Evolutionary conservation across 2,329 filamentous ascomycete genomes (phyloP).

Genomic region (Balansia obtecta): DNA sequence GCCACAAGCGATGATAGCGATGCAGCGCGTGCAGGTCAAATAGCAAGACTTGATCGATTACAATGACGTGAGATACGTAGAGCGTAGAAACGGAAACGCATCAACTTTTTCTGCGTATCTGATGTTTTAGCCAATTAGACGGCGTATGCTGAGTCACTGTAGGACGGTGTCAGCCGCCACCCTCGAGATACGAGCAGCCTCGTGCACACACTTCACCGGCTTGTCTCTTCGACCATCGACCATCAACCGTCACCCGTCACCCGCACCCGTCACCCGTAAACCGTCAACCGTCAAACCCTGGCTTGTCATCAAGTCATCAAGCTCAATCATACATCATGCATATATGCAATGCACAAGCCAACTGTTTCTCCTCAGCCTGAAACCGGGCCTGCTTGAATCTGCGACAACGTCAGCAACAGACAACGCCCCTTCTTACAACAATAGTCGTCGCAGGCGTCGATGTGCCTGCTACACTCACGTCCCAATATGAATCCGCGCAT

Average conservation of each 20-base stretch:
- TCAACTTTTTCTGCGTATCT: not conserved
- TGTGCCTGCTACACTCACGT: not conserved
- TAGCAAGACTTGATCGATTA: not conserved
- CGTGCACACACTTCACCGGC: not conserved
- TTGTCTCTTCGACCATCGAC: not conserved
- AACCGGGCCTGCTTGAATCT: constrained; percentile 1
- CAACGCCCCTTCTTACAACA: not conserved
- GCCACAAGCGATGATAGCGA: no score
- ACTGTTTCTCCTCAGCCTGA: not conserved
- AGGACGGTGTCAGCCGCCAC: not conserved
- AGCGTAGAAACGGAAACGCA: not conserved
- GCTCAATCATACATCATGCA: not conserved
- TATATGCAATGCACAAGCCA: not conserved
- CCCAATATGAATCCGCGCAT: not conserved
- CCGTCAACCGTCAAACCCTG: not conserved
- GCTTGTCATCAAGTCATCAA: not conserved
- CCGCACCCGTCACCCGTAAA: no score
- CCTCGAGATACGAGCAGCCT: no score
- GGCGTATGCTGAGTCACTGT: not conserved
- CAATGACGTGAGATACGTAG: not conserved
- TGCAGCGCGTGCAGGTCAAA: no score
- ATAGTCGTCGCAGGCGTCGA: not conserved
- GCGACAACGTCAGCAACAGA: constrained; percentile 1
- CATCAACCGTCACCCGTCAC: no score
- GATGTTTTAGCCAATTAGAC: not conserved